phyloP scores from a whole-genome alignment of 192 early-diverging fungal species.

The Podila horticola region DNA sequence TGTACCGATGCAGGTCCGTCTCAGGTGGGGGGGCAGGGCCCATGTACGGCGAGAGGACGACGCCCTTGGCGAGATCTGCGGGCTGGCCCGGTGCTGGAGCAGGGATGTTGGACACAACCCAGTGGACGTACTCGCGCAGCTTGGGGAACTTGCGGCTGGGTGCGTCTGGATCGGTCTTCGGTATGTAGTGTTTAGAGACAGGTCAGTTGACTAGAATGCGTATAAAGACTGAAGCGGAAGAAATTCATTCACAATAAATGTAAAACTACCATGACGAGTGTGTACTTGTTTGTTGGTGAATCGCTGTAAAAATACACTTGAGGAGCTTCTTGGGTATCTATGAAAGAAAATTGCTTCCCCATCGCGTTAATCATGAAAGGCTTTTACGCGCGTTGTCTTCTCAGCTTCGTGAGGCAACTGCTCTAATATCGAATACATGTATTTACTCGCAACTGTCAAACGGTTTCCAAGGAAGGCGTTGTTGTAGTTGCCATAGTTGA shows the following conservation, averaged over 20 bases:
- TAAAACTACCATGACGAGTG: background rate
- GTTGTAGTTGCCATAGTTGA: slow-evolving; percentile 3
- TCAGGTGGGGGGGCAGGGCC: slow-evolving; percentile 51
- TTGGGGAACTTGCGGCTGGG: slow-evolving; percentile 39
- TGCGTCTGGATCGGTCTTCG: slow-evolving; percentile 57
- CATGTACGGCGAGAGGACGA: slow-evolving; percentile 37
- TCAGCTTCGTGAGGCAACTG: background rate
- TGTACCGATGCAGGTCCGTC: slow-evolving; percentile 59
- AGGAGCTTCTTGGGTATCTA: background rate
- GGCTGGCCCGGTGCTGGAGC: background rate
- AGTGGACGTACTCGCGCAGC: slow-evolving; percentile 54
- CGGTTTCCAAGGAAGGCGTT: background rate
- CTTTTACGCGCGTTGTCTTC: background rate
- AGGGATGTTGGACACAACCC: slow-evolving; percentile 55
- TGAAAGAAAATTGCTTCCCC: background rate
- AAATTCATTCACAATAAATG: background rate
- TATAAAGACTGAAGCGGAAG: too few relatives aligned
- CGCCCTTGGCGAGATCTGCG: background rate
- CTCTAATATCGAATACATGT: background rate
- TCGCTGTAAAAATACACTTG: background rate
- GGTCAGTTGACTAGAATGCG: too few relatives aligned
- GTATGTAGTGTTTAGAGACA: background rate
- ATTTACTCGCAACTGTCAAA: background rate
- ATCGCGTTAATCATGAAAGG: background rate
- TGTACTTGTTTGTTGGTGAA: slow-evolving; percentile 1